Evolutionary conservation across 108 stramenopile species (phyloP), one percentile per base, ranked within the genome.

Genomic region (Stephanodiscus minutulus): DNA sequence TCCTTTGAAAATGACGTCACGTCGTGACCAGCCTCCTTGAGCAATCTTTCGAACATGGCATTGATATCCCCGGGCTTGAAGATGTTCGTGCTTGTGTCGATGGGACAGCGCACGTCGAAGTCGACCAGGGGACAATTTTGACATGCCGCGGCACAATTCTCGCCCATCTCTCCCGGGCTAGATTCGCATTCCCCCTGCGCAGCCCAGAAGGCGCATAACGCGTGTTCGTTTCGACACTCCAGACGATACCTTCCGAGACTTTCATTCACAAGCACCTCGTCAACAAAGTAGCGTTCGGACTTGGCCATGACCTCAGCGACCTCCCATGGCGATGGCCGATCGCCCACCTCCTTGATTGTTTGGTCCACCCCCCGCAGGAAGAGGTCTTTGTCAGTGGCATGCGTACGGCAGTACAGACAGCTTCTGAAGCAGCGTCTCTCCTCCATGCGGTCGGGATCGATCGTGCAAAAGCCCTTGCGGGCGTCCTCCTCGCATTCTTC

Each of bases 241-340:
- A 67, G 33, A 5, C 76, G 76, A 28, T 77, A 64, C 36, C 68
- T 44, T 5, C 62, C 72, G 49, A 70, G 59, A 20, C 68, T 66
- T 37, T 73, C 47, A 33, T 55, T 52, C 3, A 61, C 57, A 50
- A 61, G 66, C 11, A 88, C 79, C 36, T 72, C 50, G 37, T 76
- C 54, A 11, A 25, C 66, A 53, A 88, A 81, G 65, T 87, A 89
- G 37, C 74, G 64, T 39, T 83, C 70, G 24, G 84, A 70, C 54
- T 64, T 70, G 22, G 48, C 66, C 28, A 79, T 60, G 22, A 61
- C 18, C 21, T 68, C 67, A 17, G 48, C 12, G 10, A 79, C 47
- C 7, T 68, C 78, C 21, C 5, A 5, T 12, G 7, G 48, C n/a
- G 72, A 49, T 33, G 78, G 73, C 39, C 39, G 39, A 11, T 47